Evolutionary conservation across 768 basidiomycete genomes (phyloP), one percentile per base, ranked within the genome.

Genomic region (Agaricus blazei): DNA sequence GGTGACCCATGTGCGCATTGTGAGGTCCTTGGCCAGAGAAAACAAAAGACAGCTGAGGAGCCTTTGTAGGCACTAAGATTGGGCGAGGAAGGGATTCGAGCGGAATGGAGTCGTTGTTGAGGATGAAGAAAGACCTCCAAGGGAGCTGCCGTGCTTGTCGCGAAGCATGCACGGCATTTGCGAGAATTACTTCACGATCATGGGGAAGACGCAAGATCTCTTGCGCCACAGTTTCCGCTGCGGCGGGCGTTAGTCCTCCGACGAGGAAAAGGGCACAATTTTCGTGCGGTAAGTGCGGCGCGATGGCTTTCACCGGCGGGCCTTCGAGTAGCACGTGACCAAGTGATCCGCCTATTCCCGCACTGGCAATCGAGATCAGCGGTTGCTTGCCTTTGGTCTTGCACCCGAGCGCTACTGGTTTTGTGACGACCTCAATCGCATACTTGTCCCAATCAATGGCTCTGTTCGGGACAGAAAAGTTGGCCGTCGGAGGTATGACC

Each of bases 341-440:
- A 52, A 75, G 75, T 2, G 70, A 67, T 7, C 77, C 77, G 23
- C 75, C 74, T 40, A 79, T 76, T 2, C 77, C 77, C n/a, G 71
- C 75, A 53, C 75, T 72, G 0, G 70, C 64, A 48, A 79, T 68
- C 0, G 77, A 72, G 19, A 76, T 68, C 26, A 77, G 62, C 11
- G 68, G 62, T 29, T 64, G 62, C 7, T 64, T 63, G 7, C 63
- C 56, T 51, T 38, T 37, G 1, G 60, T 43, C 6, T 58, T 38
- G 11, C 62, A 60, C 14, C 64, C 48, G 15, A 75, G 65, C 0
- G 67, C 60, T 7, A 65, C 65, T 1, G 67, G 46, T 11, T 65
- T 61, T 3, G 62, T 59, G 8, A 75, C 73, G 0, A 72, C 73
- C 11, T 66, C 64, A 19, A 78, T 62, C 15, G 65, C 58, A 60